Conservation (phyloP, 225 moss, liverwort and hornwort species). For the Asterella californica region DNA sequence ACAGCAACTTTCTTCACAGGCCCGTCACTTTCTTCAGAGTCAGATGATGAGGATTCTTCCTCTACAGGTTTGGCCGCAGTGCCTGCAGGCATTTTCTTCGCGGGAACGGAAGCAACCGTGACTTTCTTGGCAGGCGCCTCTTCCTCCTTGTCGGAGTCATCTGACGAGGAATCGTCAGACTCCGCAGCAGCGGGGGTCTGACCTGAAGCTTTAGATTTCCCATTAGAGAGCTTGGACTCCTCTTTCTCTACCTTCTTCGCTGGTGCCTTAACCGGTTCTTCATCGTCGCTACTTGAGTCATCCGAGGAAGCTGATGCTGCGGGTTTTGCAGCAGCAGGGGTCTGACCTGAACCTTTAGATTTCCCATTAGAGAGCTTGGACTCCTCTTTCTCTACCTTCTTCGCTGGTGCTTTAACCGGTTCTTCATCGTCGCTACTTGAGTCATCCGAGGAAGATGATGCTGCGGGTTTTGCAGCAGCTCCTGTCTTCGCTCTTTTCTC, state of each 20-base stretch:
- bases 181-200: not conserved
- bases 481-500: slow-evolving; percentile 17
- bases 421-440: slow-evolving; percentile 11
- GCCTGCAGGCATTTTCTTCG: not conserved
- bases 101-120: not conserved
- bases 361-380: not conserved
- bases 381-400: not conserved
- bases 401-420: slow-evolving; percentile 3
- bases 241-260: slow-evolving; percentile 1
- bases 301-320: slow-evolving; percentile 6
- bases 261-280: slow-evolving; percentile 2
- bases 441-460: slow-evolving; percentile 9
- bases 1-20: too few species aligned
- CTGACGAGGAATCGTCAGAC: slow-evolving; percentile 16
- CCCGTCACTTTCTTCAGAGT: slow-evolving; percentile 23
- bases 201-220: not conserved
- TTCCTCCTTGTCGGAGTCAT: slow-evolving; percentile 18
- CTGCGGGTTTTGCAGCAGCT: not conserved
- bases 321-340: not conserved
- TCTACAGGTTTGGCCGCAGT: not conserved
- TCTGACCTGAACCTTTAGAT: not conserved
- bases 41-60: slow-evolving; percentile 15
- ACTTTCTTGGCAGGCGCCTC: not conserved
- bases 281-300: slow-evolving; percentile 13
- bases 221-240: not conserved